phyloP scores from a whole-genome alignment of 2,329 filamentous ascomycete genomes.

The Aspergillus sp. region DNA sequence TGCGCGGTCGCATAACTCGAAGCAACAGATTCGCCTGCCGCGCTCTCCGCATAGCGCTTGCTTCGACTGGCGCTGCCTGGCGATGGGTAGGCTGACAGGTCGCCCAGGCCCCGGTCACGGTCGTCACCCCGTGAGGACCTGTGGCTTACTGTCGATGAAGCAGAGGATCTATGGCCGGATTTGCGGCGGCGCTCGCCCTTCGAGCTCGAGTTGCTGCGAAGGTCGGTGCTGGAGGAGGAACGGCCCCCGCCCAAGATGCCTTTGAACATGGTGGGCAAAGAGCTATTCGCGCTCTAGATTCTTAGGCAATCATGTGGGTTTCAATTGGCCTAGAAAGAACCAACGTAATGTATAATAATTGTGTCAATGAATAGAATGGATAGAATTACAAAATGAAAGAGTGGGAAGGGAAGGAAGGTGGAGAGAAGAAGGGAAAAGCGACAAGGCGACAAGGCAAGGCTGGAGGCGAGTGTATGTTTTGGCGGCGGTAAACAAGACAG shows the following conservation, averaged over 20 bases:
- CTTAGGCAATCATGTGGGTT: conserved; percentile 30
- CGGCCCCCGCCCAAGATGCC: conserved; percentile 39
- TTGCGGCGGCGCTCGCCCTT: conserved; percentile 33
- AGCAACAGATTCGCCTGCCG: conserved; percentile 32
- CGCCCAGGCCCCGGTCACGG: conserved; percentile 43
- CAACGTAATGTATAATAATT: not conserved
- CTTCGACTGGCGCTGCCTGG: conserved; percentile 24
- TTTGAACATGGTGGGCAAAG: conserved; percentile 39
- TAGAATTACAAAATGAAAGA: conserved; percentile 9
- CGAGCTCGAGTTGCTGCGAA: conserved; percentile 34
- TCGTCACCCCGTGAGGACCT: conserved; percentile 49
- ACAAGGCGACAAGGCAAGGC: conserved; percentile 17
- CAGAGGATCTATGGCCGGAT: conserved; percentile 28
- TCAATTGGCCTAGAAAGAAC: conserved; percentile 2
- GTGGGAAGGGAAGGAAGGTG: conserved; percentile 4
- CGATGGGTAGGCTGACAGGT: conserved; percentile 30
- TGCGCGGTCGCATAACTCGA: conserved; percentile 43
- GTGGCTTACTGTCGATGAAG: conserved; percentile 34
- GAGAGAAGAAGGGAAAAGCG: conserved; percentile 3
- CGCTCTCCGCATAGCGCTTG: conserved; percentile 28
- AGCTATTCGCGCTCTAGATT: conserved; percentile 24
- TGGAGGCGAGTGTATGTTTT: conserved; percentile 14
- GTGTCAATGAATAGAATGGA: conserved; percentile 11
- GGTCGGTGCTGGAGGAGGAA: conserved; percentile 34
- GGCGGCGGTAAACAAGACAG: conserved; percentile 31